phyloP scores from a whole-genome alignment of 371 early-diverging fungal genomes.

The Mucor racemosus region DNA sequence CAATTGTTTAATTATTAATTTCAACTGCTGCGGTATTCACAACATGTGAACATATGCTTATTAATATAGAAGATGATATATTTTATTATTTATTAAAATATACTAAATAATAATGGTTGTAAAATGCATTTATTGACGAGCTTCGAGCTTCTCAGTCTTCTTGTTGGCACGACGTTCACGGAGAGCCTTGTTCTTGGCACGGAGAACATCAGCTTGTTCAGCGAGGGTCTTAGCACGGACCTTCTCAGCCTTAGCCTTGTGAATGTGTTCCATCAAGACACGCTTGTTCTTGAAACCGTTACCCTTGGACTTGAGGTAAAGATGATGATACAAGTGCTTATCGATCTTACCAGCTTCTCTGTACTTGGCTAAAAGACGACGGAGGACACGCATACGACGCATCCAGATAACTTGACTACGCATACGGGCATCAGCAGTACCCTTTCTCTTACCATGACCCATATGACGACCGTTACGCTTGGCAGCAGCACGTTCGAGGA shows the following conservation, averaged over 20 bases:
- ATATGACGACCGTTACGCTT: conserved; percentile 99
- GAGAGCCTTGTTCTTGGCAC: conserved; percentile 94
- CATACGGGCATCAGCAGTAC: conserved; percentile 99
- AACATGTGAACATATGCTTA: not conserved
- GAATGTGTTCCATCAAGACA: conserved; percentile 99
- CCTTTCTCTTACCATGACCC: conserved; percentile 98
- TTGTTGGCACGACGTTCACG: conserved; percentile 93
- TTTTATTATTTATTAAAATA: not conserved
- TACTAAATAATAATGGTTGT: not conserved
- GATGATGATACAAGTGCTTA: conserved; percentile 96
- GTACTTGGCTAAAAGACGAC: conserved; percentile 98
- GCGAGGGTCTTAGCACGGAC: conserved; percentile 92
- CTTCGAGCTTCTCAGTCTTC: conserved; percentile 71
- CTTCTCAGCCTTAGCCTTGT: conserved; percentile 99
- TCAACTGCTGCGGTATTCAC: not conserved
- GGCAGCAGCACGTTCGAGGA: conserved; percentile 91
- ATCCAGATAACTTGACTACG: conserved; percentile 98
- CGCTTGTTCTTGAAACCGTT: conserved; percentile 99
- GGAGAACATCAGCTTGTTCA: conserved; percentile 99
- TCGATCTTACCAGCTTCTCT: conserved; percentile 98
- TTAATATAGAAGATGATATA: not conserved
- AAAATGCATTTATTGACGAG: conserved; percentile 16
- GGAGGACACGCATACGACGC: conserved; percentile 98
- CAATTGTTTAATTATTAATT: too few relatives aligned
- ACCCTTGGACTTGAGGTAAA: conserved; percentile 99